phyloP scores from a whole-genome alignment of 257 asterid genomes.

The Solanum verrucosum region DNA sequence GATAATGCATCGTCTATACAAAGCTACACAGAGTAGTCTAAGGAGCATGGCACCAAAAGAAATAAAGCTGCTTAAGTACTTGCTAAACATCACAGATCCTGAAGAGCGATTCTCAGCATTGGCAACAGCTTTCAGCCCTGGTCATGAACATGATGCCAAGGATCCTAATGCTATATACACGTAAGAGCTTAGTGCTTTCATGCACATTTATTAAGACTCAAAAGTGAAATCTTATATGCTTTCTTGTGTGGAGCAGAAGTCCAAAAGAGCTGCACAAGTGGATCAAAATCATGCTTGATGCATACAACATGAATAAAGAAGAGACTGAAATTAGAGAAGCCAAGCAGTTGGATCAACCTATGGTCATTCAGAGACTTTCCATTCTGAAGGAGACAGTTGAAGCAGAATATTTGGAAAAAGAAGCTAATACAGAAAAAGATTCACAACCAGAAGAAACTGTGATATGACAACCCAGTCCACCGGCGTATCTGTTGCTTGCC shows the following conservation, averaged over 20 bases:
- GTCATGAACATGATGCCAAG: slow-evolving; percentile 52
- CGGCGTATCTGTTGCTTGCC: not conserved
- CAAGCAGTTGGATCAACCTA: slow-evolving; percentile 61
- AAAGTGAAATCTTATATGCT: not conserved
- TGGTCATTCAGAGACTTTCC: slow-evolving; percentile 82
- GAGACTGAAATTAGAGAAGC: slow-evolving; percentile 92
- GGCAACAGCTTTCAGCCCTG: slow-evolving; percentile 90
- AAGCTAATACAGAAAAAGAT: slow-evolving; percentile 20
- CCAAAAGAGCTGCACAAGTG: slow-evolving; percentile 95
- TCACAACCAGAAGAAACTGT: slow-evolving; percentile 15
- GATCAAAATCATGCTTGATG: slow-evolving; percentile 86
- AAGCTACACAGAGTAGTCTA: slow-evolving; percentile 73
- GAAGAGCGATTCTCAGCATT: slow-evolving; percentile 92
- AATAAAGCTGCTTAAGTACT: slow-evolving; percentile 68
- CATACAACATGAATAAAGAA: slow-evolving; percentile 70
- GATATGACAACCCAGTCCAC: not conserved
- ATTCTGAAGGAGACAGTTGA: slow-evolving; percentile 80
- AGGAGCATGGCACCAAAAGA: slow-evolving; percentile 86
- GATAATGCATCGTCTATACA: slow-evolving; percentile 77
- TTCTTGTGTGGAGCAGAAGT: slow-evolving; percentile 37
- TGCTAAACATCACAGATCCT: slow-evolving; percentile 82
- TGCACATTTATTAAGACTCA: not conserved
- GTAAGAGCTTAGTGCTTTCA: slow-evolving; percentile 21
- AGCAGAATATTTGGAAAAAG: slow-evolving; percentile 68
- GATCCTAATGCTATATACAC: slow-evolving; percentile 70